These are phyloP conservation scores for Filobasidium uniguttulatum DNA, from an alignment of 1,284 basidiomycete species.

Conservation along the genomic window DNA sequence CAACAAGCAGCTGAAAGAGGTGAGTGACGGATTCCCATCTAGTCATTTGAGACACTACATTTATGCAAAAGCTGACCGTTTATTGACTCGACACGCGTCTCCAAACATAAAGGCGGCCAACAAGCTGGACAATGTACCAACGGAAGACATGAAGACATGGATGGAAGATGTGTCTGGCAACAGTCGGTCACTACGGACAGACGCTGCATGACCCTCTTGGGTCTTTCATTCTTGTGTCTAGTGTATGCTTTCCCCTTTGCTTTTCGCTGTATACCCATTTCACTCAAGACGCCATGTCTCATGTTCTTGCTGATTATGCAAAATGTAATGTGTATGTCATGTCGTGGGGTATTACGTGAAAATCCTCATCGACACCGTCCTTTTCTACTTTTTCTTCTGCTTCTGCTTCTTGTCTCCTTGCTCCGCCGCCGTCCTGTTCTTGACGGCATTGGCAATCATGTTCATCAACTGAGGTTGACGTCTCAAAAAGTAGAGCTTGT, in stretches of 20 bases:
- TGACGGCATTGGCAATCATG: constrained; percentile 31
- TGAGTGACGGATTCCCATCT: constrained; percentile 13
- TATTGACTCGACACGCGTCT: no score
- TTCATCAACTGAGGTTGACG: constrained; percentile 31
- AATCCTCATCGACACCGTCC: not conserved
- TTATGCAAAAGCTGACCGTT: no score
- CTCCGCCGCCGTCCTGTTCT: constrained; percentile 18
- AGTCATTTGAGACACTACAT: not conserved
- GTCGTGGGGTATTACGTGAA: not conserved
- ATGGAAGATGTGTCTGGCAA: constrained; percentile 19
- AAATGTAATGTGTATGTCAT: not conserved
- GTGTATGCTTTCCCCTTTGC: not conserved
- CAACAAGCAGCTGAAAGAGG: constrained; percentile 30
- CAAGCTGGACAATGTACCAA: constrained; percentile 28
- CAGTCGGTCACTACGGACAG: not conserved
- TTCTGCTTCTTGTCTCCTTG: not conserved
- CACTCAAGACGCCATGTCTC: not conserved
- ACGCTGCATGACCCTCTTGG: no score
- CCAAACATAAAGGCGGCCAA: constrained; percentile 24
- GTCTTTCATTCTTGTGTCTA: no score
- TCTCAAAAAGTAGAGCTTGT: constrained; percentile 34
- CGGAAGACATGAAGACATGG: constrained; percentile 30
- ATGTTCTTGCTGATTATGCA: not conserved
- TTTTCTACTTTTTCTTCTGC: no score
- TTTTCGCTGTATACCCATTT: not conserved